These are phyloP conservation scores for Amphirosellinia nigrospora DNA, from an alignment of 495 filamentous ascomycete species.

Conservation along the genomic window DNA sequence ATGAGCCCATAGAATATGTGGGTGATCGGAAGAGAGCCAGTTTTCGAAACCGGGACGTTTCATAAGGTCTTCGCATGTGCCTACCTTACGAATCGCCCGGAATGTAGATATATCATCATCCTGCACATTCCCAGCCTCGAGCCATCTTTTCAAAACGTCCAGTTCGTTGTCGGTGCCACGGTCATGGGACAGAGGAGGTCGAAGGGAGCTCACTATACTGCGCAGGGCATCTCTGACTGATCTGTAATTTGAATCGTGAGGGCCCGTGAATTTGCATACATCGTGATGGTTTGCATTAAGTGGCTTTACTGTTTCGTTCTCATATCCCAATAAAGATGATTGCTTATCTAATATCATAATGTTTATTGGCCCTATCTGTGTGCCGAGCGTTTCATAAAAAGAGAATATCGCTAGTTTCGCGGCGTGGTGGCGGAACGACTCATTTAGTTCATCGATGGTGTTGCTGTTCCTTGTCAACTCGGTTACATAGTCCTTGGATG, in stretches of 20 bases:
- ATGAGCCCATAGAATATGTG: slow-evolving; percentile 35
- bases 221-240: slow-evolving; percentile 28
- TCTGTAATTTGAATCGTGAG: slow-evolving; percentile 48
- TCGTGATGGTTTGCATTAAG: slow-evolving; percentile 52
- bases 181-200: neutral
- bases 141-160: neutral
- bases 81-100: slow-evolving; percentile 9
- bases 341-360: slow-evolving; percentile 46
- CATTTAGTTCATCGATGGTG: neutral
- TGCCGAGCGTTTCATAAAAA: slow-evolving; percentile 47
- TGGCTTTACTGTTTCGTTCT: slow-evolving; percentile 39
- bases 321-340: slow-evolving; percentile 50
- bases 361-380: slow-evolving; percentile 29
- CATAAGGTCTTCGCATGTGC: slow-evolving; percentile 30
- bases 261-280: slow-evolving; percentile 52
- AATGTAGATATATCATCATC: slow-evolving; percentile 34
- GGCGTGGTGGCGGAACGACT: neutral
- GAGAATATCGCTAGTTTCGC: slow-evolving; percentile 26
- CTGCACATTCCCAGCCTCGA: neutral
- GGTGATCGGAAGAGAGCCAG: slow-evolving; percentile 21
- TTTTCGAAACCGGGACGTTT: slow-evolving; percentile 21
- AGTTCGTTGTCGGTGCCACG: neutral
- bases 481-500: neutral
- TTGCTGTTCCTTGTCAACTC: neutral
- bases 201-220: neutral